Percentiles rank a stretch among this genome's conserved stretches.
phyloP scores from a whole-genome alignment of 805 yeast species.

The Zygoascus tannicola region DNA sequence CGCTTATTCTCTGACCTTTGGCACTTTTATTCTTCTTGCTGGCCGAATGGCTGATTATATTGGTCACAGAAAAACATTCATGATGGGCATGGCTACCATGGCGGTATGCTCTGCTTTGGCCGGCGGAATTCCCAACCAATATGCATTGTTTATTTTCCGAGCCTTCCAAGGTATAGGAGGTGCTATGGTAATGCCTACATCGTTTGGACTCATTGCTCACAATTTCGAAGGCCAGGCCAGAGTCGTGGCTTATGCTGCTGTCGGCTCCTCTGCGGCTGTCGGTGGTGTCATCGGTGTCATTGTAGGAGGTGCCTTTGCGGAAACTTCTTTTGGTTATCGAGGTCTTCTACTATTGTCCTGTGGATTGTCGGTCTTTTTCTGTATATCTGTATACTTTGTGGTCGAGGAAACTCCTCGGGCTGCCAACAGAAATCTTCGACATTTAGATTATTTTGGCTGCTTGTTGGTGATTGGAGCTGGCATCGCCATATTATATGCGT shows the following conservation, averaged over 20 bases:
- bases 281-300: constrained; percentile 34
- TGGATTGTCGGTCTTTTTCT: constrained; percentile 23
- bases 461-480: constrained; percentile 29
- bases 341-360: constrained; percentile 33
- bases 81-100: constrained; percentile 20
- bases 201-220: constrained; percentile 28
- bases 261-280: constrained; percentile 24
- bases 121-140: background rate
- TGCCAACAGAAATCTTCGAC: constrained; percentile 15
- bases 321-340: constrained; percentile 32
- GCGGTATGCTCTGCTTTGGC: constrained; percentile 23
- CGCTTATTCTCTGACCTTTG: constrained; percentile 37
- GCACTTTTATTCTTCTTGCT: constrained; percentile 35
- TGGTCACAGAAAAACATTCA: constrained; percentile 31
- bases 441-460: constrained; percentile 33
- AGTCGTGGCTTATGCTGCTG: constrained; percentile 23
- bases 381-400: constrained; percentile 23
- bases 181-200: constrained; percentile 34
- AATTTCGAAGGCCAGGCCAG: constrained; percentile 25
- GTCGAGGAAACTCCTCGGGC: constrained; percentile 22
- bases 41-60: constrained; percentile 37
- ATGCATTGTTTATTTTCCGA: constrained; percentile 28
- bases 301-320: constrained; percentile 38
- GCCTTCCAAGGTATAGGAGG: constrained; percentile 40
- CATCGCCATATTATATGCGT: constrained; percentile 34